phyloP scores from a whole-genome alignment of 176 grass and related monocot genomes.

The Aegilops sharonensis region DNA sequence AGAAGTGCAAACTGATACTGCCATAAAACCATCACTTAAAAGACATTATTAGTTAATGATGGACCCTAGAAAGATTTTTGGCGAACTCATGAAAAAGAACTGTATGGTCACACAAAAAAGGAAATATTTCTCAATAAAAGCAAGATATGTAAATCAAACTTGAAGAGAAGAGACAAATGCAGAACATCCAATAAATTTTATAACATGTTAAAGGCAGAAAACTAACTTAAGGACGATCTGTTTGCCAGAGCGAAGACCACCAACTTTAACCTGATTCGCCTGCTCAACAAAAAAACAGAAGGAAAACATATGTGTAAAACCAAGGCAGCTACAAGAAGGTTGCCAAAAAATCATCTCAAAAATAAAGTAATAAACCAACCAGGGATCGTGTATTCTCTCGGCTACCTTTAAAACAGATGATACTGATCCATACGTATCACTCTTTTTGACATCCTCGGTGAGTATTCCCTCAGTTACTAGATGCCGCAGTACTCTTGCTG shows the following conservation, averaged over 20 bases:
- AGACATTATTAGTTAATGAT: not conserved
- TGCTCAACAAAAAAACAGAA: slow-evolving; percentile 27
- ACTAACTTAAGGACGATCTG: slow-evolving; percentile 63
- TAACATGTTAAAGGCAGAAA: slow-evolving; percentile 15
- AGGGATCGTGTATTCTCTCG: not conserved
- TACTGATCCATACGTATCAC: slow-evolving; percentile 72
- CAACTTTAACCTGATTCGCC: slow-evolving; percentile 57
- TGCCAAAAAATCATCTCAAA: slow-evolving; percentile 7
- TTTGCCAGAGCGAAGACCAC: slow-evolving; percentile 48
- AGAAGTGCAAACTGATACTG: not conserved
- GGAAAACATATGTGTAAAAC: slow-evolving; percentile 10
- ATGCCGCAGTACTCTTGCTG: slow-evolving; percentile 65
- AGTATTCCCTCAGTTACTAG: slow-evolving; percentile 85
- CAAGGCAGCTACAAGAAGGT: not conserved
- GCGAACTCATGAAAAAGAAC: not conserved
- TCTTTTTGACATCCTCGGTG: slow-evolving; percentile 73
- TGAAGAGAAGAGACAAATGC: slow-evolving; percentile 2
- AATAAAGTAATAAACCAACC: not conserved
- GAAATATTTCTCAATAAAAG: not conserved
- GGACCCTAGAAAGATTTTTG: not conserved
- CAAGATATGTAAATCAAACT: not conserved
- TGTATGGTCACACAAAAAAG: not conserved
- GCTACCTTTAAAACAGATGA: slow-evolving; percentile 84
- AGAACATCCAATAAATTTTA: slow-evolving; percentile 16
- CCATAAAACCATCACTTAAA: not conserved